These are phyloP conservation scores for Nicotiana otophora DNA, from an alignment of 257 asterid genomes.

Conservation along the genomic window DNA sequence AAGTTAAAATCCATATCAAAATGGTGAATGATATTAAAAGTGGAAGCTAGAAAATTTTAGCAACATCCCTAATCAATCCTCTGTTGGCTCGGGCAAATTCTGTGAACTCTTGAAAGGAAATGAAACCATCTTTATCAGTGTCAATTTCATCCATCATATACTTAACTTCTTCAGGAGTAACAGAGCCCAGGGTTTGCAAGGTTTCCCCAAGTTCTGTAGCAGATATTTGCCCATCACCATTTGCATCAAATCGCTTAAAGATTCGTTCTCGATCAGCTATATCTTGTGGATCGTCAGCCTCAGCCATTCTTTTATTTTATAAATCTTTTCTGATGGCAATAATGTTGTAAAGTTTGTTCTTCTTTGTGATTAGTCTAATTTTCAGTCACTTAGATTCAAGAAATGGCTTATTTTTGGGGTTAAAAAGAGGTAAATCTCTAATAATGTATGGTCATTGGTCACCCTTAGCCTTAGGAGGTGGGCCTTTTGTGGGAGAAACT, in stretches of 20 bases:
- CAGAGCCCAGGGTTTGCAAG: slow-evolving; percentile 62
- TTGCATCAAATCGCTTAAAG: slow-evolving; percentile 71
- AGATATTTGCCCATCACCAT: slow-evolving; percentile 85
- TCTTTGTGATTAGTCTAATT: not conserved
- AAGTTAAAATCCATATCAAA: not conserved
- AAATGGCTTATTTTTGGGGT: not conserved
- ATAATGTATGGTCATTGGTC: not conserved
- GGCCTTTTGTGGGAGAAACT: not conserved
- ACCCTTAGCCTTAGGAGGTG: not conserved
- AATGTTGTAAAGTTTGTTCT: not conserved
- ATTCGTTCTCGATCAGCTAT: slow-evolving; percentile 61
- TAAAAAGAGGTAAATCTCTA: not conserved
- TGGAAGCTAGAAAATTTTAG: slow-evolving; percentile 53
- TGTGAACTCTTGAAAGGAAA: slow-evolving; percentile 61
- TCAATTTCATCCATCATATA: slow-evolving; percentile 85
- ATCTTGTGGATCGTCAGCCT: slow-evolving; percentile 52
- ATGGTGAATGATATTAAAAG: not conserved
- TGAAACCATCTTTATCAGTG: slow-evolving; percentile 72
- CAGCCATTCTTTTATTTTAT: slow-evolving; percentile 31
- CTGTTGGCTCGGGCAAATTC: slow-evolving; percentile 60
- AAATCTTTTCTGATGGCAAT: not conserved
- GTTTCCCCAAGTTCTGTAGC: slow-evolving; percentile 71
- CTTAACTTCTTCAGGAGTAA: slow-evolving; percentile 54
- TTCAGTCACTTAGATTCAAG: not conserved
- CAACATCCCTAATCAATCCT: slow-evolving; percentile 72